Evolutionary conservation across 805 yeast species (phyloP).

Genomic region (Wickerhamiella sergipiensis): DNA sequence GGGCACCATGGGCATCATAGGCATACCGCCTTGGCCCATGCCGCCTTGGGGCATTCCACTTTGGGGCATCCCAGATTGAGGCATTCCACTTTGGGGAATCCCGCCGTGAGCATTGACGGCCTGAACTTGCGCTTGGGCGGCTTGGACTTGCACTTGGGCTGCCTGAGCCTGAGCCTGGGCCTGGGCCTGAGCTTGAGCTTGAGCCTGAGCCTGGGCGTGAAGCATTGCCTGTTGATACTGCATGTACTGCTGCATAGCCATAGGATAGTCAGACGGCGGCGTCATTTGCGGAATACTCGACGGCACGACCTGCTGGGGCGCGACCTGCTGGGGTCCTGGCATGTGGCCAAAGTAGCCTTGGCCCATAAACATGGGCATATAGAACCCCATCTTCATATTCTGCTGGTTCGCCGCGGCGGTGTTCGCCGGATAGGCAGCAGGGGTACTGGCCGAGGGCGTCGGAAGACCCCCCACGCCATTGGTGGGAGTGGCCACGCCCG

Average conservation of each 20-base stretch:
- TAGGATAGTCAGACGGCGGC: neutral
- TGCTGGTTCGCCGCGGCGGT: neutral
- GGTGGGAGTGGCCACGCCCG: neutral
- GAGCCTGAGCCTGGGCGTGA: neutral
- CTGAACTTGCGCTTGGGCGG: neutral
- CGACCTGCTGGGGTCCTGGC: neutral
- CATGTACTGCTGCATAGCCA: neutral
- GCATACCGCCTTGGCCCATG: neutral
- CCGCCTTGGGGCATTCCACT: neutral
- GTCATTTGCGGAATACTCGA: neutral
- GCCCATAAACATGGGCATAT: neutral
- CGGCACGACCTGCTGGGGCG: neutral
- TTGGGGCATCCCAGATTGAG: too few relatives aligned
- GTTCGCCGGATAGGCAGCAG: neutral
- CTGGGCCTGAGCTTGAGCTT: neutral
- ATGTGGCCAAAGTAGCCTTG: neutral
- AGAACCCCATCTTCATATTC: neutral
- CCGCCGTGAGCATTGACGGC: neutral
- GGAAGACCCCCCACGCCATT: neutral
- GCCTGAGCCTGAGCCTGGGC: neutral
- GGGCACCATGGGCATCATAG: neutral
- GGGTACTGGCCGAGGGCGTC: neutral
- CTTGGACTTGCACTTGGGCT: neutral
- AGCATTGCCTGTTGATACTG: neutral
- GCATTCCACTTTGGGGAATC: neutral